Percentiles rank a stretch among this genome's conserved stretches.
phyloP scores from a whole-genome alignment of 768 basidiomycete genomes.

The Tylopilus balloui region DNA sequence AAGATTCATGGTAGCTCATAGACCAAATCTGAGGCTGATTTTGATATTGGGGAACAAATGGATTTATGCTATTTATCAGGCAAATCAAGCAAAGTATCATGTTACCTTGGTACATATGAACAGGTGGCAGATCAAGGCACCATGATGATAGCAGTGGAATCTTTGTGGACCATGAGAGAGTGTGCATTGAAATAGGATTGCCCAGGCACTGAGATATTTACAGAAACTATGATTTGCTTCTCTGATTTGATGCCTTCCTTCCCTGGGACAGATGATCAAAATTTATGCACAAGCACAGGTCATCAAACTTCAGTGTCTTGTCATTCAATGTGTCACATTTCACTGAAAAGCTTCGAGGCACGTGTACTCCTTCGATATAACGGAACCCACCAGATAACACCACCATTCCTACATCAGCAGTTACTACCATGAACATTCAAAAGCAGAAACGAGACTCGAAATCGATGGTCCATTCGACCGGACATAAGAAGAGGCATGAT shows the following conservation, averaged over 20 bases:
- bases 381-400: neutral
- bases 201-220: neutral
- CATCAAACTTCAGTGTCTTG: slow-evolving; percentile 27
- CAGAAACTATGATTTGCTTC: slow-evolving; percentile 20
- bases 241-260: slow-evolving; percentile 23
- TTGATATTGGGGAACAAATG: slow-evolving; percentile 14
- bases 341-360: slow-evolving; percentile 10
- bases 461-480: neutral
- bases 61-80: slow-evolving; percentile 16
- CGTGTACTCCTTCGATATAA: neutral
- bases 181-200: neutral
- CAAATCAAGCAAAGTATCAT: neutral
- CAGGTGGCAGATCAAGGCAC: slow-evolving; percentile 8
- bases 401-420: neutral
- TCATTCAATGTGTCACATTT: slow-evolving; percentile 21
- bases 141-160: slow-evolving; percentile 13
- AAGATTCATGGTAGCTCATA: slow-evolving; percentile 14
- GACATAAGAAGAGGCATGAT: slow-evolving; percentile 11
- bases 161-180: slow-evolving; percentile 11
- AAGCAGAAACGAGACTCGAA: slow-evolving; percentile 15
- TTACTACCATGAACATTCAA: neutral
- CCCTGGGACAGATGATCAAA: slow-evolving; percentile 22
- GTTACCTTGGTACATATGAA: slow-evolving; percentile 29
- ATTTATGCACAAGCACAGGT: slow-evolving; percentile 28
- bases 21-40: slow-evolving; percentile 8